Base-by-base conservation (phyloP, 202 grass and related monocot genomes). In the Schoenoplectus tabernaemontani region DNA sequence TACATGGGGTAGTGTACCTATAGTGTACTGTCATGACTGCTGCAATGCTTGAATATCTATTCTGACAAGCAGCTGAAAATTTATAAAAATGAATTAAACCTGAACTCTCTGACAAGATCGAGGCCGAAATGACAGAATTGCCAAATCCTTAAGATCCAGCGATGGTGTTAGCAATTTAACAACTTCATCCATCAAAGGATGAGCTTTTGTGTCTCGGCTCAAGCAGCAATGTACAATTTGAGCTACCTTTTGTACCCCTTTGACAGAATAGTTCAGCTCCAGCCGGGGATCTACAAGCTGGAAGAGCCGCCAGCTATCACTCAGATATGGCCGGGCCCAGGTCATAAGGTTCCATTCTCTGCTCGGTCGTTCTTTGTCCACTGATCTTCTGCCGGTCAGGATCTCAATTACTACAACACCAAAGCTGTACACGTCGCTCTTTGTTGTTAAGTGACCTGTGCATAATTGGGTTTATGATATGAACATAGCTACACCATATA, bases 361-460 rank as follows among this genome's bases (percentile, higher is more conserved):
- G 0, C 79, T 76, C 11, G 93, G 90, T 0, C 93, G 85, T 50
- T 92, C 92, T 74, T 92, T 92, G 90, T 96, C 93, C 84, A 96
- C 44, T 6, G 90, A 92, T 78, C 90, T 83, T 76, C 87, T 87
- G 12, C 90, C 87, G 0, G 90, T 96, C 16, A 96, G 64, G 51
- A 92, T 86, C 84, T 96, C 93, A 2, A 96, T 87, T 11, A 96
- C 32, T 39, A 92, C 93, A 76, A 96, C 90, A 75, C 87, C 90
- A 23, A 96, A 96, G 61, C 93, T 90, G 76, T 92, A 96, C 4
- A 96, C 86, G 64, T 96, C 93, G n/a, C 92, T 96, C 69, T 90
- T 96, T 17, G 90, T 88, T 78, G 93, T 92, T 4, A 96, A 82
- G 60, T 96, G 90, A 24, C 93, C 89, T 96, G 77, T 20, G 44